These are phyloP conservation scores for Bipolaris bicolor DNA, from an alignment of 2,329 filamentous ascomycete species.

Conservation along the genomic window DNA sequence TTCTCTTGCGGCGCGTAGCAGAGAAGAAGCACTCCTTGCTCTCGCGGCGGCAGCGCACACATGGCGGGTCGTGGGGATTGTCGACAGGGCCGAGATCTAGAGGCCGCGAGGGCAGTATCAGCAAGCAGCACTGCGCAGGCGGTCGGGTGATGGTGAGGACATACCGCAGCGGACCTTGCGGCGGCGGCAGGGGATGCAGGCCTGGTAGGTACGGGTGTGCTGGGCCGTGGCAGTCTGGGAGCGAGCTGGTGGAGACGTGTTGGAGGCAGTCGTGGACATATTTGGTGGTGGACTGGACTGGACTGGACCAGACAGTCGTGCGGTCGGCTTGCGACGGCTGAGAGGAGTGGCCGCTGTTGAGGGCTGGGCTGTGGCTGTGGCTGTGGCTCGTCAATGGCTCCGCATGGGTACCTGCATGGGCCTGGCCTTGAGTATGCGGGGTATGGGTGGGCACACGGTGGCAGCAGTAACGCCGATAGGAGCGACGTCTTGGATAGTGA, in stretches of 20 bases:
- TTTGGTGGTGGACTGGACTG: constrained; percentile 8
- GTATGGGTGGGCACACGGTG: background rate
- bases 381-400: background rate
- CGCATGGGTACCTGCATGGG: constrained; percentile 22
- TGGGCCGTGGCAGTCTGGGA: constrained; percentile 17
- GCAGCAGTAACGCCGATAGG: constrained; percentile 20
- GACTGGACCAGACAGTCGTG: background rate
- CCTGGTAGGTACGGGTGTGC: constrained; percentile 51
- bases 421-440: constrained; percentile 4
- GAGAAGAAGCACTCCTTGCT: constrained; percentile 98
- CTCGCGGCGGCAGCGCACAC: constrained; percentile 90
- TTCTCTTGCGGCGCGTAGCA: constrained; percentile 89
- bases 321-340: constrained; percentile 27
- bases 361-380: constrained; percentile 6
- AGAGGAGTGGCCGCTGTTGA: constrained; percentile 12
- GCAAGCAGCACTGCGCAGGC: background rate
- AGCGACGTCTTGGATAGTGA: background rate
- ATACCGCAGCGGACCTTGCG: constrained; percentile 64
- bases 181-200: constrained; percentile 61
- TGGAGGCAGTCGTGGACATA: constrained; percentile 32
- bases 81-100: constrained; percentile 67
- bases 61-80: constrained; percentile 91
- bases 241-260: constrained; percentile 32
- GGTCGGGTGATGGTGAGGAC: constrained; percentile 12
- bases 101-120: constrained; percentile 40